Conservation (phyloP, 1,284 basidiomycete species). For the Pseudozyma thailandica region DNA sequence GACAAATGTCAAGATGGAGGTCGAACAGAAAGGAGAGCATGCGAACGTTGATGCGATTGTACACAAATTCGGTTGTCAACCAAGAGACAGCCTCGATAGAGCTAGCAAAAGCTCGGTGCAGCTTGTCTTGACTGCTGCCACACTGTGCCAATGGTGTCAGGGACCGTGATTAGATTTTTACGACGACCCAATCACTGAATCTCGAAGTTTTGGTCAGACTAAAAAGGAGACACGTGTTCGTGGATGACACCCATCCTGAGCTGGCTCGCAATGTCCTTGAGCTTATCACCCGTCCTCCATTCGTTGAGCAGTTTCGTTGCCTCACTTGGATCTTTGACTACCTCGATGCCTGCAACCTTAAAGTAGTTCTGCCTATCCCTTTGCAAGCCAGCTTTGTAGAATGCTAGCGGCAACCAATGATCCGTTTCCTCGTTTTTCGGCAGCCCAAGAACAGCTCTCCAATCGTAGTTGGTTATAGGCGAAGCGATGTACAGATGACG, state of each 20-base stretch:
- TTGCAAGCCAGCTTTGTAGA: conserved; percentile 10
- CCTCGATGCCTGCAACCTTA: conserved; percentile 15
- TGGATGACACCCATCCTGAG: neutral
- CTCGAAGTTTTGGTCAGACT: neutral
- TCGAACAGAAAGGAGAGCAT: no score
- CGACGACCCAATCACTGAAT: no score
- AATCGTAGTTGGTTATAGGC: conserved; percentile 1
- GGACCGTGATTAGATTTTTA: no score
- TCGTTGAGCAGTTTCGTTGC: neutral
- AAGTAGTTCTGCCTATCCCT: neutral
- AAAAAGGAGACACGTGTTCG: neutral
- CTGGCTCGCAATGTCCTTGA: neutral
- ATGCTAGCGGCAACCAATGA: conserved; percentile 9
- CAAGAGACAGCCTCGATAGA: no score
- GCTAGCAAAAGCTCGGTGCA: no score
- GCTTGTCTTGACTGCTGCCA: no score
- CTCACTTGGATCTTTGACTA: conserved; percentile 11
- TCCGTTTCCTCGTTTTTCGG: neutral
- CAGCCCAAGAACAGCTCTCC: conserved; percentile 1
- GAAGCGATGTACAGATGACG: conserved; percentile 14
- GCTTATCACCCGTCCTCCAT: neutral
- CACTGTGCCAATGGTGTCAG: no score
- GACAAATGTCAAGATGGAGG: no score
- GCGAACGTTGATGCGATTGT: no score
- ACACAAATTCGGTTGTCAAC: no score